These are phyloP conservation scores for Phytopythium boreale DNA, from an alignment of 352 stramenopile species.

Conservation along the genomic window DNA sequence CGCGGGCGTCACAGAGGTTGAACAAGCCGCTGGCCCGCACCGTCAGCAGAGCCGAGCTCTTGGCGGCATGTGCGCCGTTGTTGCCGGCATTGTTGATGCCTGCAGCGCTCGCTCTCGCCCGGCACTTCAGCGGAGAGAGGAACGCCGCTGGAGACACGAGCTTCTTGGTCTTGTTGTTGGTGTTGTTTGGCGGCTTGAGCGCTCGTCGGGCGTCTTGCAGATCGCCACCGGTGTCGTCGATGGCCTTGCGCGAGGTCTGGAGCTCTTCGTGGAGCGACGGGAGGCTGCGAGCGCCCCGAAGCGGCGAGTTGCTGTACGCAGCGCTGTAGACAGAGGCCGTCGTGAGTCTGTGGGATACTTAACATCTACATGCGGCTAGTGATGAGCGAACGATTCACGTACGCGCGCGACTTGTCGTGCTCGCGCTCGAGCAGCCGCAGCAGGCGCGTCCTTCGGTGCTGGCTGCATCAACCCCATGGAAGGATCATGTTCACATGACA, in stretches of 20 bases:
- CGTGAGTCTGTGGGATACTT: background rate
- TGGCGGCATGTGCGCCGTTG: background rate
- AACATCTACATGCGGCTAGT: too few species aligned
- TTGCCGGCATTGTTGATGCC: background rate
- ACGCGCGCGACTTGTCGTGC: constrained; percentile 19
- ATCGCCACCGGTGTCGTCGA: constrained; percentile 3
- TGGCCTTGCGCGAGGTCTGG: background rate
- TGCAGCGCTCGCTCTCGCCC: background rate
- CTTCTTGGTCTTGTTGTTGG: constrained; percentile 17
- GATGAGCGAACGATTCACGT: background rate
- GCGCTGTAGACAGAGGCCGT: background rate
- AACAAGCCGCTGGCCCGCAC: background rate
- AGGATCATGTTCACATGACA: background rate
- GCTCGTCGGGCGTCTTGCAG: background rate
- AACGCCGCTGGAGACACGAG: constrained; percentile 13
- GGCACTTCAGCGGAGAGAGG: constrained; percentile 32
- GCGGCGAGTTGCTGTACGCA: constrained; percentile 2
- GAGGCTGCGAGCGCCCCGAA: constrained; percentile 32
- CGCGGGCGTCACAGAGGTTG: background rate
- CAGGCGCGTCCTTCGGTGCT: constrained; percentile 18
- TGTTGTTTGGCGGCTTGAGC: background rate
- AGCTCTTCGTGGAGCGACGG: constrained; percentile 20
- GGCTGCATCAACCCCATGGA: background rate
- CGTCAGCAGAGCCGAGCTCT: background rate
- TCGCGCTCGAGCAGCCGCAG: constrained; percentile 24